phyloP scores from a whole-genome alignment of 805 yeast genomes.

The Candida germanica region DNA sequence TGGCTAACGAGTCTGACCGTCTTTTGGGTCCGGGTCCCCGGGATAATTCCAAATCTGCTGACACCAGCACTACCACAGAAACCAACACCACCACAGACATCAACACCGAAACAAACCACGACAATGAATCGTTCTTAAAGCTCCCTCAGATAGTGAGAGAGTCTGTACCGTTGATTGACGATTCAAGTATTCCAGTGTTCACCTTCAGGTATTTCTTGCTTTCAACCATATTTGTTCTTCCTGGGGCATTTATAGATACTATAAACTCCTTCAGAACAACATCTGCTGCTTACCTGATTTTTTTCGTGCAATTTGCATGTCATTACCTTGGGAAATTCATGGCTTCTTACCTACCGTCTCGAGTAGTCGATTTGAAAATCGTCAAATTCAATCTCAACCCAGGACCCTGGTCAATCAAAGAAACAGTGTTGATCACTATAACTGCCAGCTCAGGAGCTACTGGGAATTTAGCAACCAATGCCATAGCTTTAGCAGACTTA shows the following conservation, averaged over 20 bases:
- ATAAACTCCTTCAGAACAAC: conserved; percentile 43
- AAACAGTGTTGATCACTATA: conserved; percentile 49
- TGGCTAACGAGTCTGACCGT: no score
- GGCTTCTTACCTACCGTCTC: conserved; percentile 39
- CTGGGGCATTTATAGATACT: conserved; percentile 43
- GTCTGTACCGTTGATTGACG: conserved; percentile 37
- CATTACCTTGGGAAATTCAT: conserved; percentile 48
- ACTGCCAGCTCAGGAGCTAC: conserved; percentile 54
- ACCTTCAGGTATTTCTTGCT: conserved; percentile 36
- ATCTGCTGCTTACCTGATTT: conserved; percentile 49
- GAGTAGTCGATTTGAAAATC: conserved; percentile 13
- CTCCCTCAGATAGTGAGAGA: conserved; percentile 33
- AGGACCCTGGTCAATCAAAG: conserved; percentile 56
- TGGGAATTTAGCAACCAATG: conserved; percentile 48
- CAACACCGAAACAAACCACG: neutral
- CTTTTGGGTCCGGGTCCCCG: no score
- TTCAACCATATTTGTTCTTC: conserved; percentile 32
- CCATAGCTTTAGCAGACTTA: conserved; percentile 45
- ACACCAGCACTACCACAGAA: no score
- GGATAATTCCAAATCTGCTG: no score
- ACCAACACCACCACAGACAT: no score
- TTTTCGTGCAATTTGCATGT: conserved; percentile 49
- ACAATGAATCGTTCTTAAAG: conserved; percentile 13
- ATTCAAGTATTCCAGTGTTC: conserved; percentile 34
- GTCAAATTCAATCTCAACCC: conserved; percentile 40